A percentile compares a stretch with the other conserved stretches of the same genome.
Conservation (phyloP, 352 stramenopile genomes). For the Phytophthora quininea region DNA sequence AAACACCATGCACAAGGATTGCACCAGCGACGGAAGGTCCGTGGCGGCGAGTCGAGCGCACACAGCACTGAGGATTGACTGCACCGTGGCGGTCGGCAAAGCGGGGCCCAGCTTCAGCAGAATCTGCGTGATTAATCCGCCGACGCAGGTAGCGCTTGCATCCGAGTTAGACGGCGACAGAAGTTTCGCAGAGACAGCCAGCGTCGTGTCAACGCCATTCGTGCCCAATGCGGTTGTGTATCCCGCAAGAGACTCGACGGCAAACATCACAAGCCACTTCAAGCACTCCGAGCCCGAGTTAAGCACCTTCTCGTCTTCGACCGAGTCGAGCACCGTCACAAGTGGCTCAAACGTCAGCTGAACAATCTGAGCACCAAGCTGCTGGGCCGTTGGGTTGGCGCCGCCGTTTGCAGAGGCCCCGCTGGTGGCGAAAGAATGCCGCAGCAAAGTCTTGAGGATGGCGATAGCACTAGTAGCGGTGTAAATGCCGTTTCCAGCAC, state of each 20-base stretch:
- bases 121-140: conserved; percentile 83
- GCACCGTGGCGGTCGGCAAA: conserved; percentile 66
- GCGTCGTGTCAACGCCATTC: conserved; percentile 71
- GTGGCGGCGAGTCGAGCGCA: conserved; percentile 67
- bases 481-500: conserved; percentile 58
- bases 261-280: conserved; percentile 87
- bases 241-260: conserved; percentile 62
- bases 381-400: conserved; percentile 37
- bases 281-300: conserved; percentile 79
- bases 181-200: conserved; percentile 72
- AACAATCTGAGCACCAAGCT: conserved; percentile 69
- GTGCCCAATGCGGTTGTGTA: conserved; percentile 43
- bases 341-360: conserved; percentile 79
- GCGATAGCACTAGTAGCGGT: conserved; percentile 72
- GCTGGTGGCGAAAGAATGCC: conserved; percentile 65
- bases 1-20: conserved; percentile 86
- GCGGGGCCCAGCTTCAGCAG: conserved; percentile 68
- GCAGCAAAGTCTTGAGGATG: conserved; percentile 76
- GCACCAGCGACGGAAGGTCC: conserved; percentile 73
- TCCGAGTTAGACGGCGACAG: conserved; percentile 71
- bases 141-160: conserved; percentile 72
- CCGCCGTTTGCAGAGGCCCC: conserved; percentile 28
- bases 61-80: conserved; percentile 79
- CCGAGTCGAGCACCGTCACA: conserved; percentile 54
- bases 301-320: conserved; percentile 82